A percentile compares a stretch with the other conserved stretches of the same genome.
These are phyloP conservation scores for Umbelopsis sp. DNA, from an alignment of 371 early-diverging fungal species.

Conservation along the genomic window DNA sequence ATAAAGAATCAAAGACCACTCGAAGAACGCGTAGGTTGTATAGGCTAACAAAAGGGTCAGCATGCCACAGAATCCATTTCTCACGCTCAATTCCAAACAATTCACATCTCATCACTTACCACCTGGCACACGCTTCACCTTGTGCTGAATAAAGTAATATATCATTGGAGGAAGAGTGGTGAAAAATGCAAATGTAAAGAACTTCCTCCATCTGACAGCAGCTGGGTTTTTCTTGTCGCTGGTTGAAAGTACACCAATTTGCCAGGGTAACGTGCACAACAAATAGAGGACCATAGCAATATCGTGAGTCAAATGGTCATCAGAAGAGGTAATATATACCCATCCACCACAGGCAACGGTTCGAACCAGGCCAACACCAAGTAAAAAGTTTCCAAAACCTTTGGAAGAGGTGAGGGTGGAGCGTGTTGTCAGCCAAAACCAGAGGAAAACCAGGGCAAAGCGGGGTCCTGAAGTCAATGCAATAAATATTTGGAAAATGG, in stretches of 20 bases:
- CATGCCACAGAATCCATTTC: no score
- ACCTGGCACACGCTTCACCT: slow-evolving; percentile 72
- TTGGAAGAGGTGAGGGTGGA: slow-evolving; percentile 49
- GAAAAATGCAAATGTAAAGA: slow-evolving; percentile 63
- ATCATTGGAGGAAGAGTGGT: slow-evolving; percentile 73
- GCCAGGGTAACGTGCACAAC: slow-evolving; percentile 76
- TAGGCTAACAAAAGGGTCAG: slow-evolving; percentile 53
- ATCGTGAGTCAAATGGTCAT: slow-evolving; percentile 82
- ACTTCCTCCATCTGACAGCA: slow-evolving; percentile 46
- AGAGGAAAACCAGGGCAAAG: slow-evolving; percentile 68
- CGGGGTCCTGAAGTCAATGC: slow-evolving; percentile 75
- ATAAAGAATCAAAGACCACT: slow-evolving; percentile 80
- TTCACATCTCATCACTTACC: slow-evolving; percentile 36
- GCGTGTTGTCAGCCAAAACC: slow-evolving; percentile 61
- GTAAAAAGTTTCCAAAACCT: slow-evolving; percentile 61
- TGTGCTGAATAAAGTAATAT: slow-evolving; percentile 79
- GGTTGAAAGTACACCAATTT: slow-evolving; percentile 62
- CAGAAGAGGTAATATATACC: slow-evolving; percentile 82
- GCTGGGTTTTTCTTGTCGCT: slow-evolving; percentile 32
- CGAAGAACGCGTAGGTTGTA: slow-evolving; percentile 81
- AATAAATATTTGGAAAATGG: slow-evolving; percentile 79
- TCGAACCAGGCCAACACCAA: slow-evolving; percentile 67
- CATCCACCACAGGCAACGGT: slow-evolving; percentile 80
- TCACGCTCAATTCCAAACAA: no score
- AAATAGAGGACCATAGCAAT: slow-evolving; percentile 80